Conservation (phyloP, 768 basidiomycete species). For the Ephemerocybe angulata region DNA sequence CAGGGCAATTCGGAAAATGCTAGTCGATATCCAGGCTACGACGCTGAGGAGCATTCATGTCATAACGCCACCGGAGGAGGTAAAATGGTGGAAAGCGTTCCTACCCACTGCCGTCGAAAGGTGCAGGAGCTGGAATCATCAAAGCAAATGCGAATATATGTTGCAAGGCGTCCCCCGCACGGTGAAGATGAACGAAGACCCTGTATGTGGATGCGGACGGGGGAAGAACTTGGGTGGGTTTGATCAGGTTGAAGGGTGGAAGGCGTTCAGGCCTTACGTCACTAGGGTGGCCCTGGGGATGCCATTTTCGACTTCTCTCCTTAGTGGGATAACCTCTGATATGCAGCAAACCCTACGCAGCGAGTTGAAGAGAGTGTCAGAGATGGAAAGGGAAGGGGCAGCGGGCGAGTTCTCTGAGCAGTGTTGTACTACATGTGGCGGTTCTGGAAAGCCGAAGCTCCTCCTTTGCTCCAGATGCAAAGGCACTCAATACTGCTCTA, state of each 20-base stretch:
- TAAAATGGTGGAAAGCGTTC: slow-evolving; percentile 45
- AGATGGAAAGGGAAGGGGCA: no score
- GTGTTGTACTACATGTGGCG: no score
- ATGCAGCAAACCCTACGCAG: neutral
- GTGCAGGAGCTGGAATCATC: slow-evolving; percentile 51
- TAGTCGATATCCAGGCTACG: neutral
- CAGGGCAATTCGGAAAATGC: no score
- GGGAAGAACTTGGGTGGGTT: slow-evolving; percentile 45
- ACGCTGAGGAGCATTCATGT: no score
- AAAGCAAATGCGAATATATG: slow-evolving; percentile 42
- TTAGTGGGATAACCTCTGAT: slow-evolving; percentile 26
- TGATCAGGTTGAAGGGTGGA: slow-evolving; percentile 30
- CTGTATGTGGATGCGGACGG: slow-evolving; percentile 51
- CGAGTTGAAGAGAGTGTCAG: neutral
- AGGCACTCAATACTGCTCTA: no score
- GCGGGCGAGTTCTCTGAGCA: no score
- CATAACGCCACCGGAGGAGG: slow-evolving; percentile 27
- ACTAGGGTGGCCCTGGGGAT: slow-evolving; percentile 50
- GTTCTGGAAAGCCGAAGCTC: no score
- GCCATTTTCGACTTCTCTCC: slow-evolving; percentile 46
- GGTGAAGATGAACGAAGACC: slow-evolving; percentile 31
- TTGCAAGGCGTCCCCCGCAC: slow-evolving; percentile 34
- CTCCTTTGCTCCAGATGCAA: no score
- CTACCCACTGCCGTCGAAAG: slow-evolving; percentile 50
- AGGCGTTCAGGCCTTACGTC: slow-evolving; percentile 35